These are phyloP conservation scores for Ormosia semicastrata DNA, from an alignment of 306 rosid genomes.

Conservation along the genomic window DNA sequence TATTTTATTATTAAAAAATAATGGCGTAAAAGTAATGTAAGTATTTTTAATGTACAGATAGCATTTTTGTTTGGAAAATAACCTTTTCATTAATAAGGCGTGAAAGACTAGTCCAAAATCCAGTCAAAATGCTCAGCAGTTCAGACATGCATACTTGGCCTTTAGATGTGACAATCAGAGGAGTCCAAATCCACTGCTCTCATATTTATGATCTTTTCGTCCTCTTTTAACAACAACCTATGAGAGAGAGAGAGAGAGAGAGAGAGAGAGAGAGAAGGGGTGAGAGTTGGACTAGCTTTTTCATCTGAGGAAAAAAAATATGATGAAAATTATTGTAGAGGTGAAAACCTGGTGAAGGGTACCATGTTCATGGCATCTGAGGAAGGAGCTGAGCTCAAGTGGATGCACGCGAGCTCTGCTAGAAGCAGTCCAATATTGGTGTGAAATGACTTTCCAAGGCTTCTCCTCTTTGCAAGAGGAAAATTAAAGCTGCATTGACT, in stretches of 20 bases:
- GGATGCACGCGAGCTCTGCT: neutral
- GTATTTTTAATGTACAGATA: no score
- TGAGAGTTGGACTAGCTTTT: no score
- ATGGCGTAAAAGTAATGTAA: no score
- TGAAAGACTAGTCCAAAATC: conserved; percentile 1
- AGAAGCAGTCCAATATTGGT: neutral
- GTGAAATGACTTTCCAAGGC: neutral
- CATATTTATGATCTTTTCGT: neutral
- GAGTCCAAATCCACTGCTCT: conserved; percentile 9
- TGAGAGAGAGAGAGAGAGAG: neutral
- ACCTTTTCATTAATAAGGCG: neutral
- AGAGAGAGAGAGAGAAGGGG: neutral
- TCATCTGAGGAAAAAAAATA: no score
- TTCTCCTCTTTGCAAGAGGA: neutral
- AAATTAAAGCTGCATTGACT: conserved; percentile 19
- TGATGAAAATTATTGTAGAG: no score
- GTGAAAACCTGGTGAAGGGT: no score
- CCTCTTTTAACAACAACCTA: neutral
- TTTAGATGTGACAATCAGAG: conserved; percentile 17
- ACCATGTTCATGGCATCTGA: neutral
- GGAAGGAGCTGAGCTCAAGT: neutral
- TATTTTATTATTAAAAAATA: no score
- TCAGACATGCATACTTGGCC: conserved; percentile 17
- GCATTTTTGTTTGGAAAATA: neutral
- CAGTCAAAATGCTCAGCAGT: conserved; percentile 17